Evolutionary conservation across 257 asterid genomes (phyloP).

Genomic region (Solanum verrucosum): DNA sequence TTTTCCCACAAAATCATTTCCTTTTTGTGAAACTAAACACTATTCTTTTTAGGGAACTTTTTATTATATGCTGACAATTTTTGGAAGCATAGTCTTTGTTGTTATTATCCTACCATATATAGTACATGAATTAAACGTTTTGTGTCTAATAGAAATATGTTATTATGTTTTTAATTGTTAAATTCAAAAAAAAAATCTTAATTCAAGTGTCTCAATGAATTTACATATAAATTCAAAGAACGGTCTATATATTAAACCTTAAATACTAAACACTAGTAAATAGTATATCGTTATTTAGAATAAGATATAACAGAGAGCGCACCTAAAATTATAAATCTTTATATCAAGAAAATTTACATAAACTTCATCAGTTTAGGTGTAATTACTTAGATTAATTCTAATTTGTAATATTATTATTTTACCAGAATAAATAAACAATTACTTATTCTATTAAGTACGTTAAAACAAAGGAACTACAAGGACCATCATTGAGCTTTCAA

Average conservation of each 20-base stretch:
- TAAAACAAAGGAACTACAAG: background rate
- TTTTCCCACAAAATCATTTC: background rate
- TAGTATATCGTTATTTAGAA: background rate
- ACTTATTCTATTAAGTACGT: background rate
- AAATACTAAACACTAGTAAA: no score
- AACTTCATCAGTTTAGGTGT: background rate
- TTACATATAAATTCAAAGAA: background rate
- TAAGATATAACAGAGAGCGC: background rate
- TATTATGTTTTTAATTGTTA: background rate
- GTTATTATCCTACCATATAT: background rate
- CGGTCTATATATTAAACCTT: no score
- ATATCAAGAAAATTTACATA: background rate
- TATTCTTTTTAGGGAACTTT: background rate
- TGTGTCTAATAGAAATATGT: background rate
- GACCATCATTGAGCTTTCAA: background rate
- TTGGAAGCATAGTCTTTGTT: background rate
- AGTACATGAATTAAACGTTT: background rate
- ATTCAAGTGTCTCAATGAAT: background rate
- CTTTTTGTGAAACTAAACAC: background rate
- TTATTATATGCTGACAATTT: background rate
- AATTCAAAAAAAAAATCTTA: background rate
- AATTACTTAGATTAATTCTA: no score
- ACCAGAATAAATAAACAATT: no score
- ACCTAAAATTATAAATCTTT: background rate
- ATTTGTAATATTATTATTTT: no score